These are phyloP conservation scores for Escovopsis sp. DNA, from an alignment of 2,329 filamentous ascomycete genomes.

Conservation along the genomic window DNA sequence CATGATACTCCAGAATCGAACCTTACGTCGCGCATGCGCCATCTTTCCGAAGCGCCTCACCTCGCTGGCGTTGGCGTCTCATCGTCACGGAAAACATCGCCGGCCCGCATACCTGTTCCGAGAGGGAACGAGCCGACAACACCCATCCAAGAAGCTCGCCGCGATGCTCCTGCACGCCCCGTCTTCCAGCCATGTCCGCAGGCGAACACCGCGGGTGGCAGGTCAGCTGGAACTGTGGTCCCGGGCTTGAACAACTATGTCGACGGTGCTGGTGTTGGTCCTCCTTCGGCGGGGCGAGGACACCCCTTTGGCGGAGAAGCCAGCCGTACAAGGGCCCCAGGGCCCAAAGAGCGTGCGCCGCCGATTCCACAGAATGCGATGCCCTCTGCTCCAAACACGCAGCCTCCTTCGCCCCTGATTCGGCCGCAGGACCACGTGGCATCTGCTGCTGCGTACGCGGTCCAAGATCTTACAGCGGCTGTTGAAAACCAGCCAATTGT, in stretches of 20 bases:
- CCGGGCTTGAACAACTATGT: conserved; percentile 19
- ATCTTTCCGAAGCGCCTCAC: conserved; percentile 21
- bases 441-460: conserved; percentile 60
- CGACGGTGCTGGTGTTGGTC: conserved; percentile 4
- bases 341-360: conserved; percentile 15
- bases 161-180: neutral
- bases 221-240: conserved; percentile 10
- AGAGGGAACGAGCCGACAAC: neutral
- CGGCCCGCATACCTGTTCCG: neutral
- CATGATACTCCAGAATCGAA: conserved; percentile 58
- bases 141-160: neutral
- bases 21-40: conserved; percentile 34
- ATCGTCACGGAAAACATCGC: conserved; percentile 6
- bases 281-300: conserved; percentile 5
- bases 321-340: conserved; percentile 28
- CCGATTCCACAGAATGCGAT: conserved; percentile 7
- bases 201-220: conserved; percentile 4
- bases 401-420: conserved; percentile 46
- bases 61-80: conserved; percentile 8
- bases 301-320: conserved; percentile 24
- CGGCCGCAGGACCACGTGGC: conserved; percentile 55
- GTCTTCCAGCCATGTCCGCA: conserved; percentile 3
- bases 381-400: conserved; percentile 15
- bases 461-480: conserved; percentile 48
- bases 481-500: conserved; percentile 24